These are phyloP conservation scores for Trametes versicolor DNA, from an alignment of 1,284 basidiomycete genomes.

Conservation along the genomic window DNA sequence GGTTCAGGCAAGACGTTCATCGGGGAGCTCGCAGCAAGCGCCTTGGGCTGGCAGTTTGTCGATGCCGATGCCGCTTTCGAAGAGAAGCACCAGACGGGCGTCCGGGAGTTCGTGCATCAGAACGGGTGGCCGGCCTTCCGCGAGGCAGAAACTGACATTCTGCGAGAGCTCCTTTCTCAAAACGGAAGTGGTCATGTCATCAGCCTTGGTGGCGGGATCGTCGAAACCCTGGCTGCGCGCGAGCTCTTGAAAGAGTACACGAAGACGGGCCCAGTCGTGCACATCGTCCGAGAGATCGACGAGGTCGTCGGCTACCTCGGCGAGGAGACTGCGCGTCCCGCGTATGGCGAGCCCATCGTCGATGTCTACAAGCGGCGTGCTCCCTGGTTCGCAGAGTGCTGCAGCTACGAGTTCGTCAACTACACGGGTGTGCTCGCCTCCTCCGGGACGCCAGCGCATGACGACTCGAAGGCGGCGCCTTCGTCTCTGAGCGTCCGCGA, in stretches of 20 bases:
- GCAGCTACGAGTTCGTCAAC: constrained; percentile 89
- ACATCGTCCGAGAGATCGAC: constrained; percentile 76
- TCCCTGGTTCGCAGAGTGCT: constrained; percentile 91
- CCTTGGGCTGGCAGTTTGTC: constrained; percentile 82
- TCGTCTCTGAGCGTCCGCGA: constrained; percentile 43
- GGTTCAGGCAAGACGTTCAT: constrained; percentile 96
- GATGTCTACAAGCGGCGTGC: constrained; percentile 87
- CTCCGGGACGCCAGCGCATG: neutral
- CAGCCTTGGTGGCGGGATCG: constrained; percentile 95
- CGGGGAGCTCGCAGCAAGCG: constrained; percentile 80
- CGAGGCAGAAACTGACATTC: constrained; percentile 62
- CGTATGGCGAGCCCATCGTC: constrained; percentile 85
- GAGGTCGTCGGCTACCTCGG: constrained; percentile 84
- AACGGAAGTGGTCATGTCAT: constrained; percentile 77
- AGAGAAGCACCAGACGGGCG: constrained; percentile 65
- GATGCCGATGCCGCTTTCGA: constrained; percentile 92
- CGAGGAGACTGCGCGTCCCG: constrained; percentile 81
- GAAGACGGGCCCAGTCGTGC: constrained; percentile 71
- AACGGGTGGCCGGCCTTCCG: constrained; percentile 87
- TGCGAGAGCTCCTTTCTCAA: constrained; percentile 69
- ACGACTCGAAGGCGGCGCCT: constrained; percentile 24
- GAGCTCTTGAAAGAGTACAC: constrained; percentile 78
- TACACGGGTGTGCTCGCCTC: constrained; percentile 56
- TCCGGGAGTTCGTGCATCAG: constrained; percentile 82
- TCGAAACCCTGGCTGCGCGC: constrained; percentile 85